A percentile compares a stretch with the other conserved stretches of the same genome.
Conservation (phyloP, 2,329 filamentous ascomycete species). For the Orbilia quercus region DNA sequence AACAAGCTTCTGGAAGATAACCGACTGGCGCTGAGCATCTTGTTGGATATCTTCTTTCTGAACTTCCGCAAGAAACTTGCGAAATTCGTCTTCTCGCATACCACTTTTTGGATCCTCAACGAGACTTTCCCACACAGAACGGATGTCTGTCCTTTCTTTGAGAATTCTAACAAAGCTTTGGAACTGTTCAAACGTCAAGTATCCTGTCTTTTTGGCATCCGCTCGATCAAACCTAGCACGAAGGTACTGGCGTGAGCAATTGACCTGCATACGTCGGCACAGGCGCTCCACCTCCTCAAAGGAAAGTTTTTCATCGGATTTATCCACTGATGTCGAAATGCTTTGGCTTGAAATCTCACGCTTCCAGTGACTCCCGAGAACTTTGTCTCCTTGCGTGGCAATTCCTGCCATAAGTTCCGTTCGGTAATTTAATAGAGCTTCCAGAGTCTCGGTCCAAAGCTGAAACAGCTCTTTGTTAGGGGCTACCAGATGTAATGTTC, state of each 20-base stretch:
- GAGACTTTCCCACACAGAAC: constrained; percentile 75
- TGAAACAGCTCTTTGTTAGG: constrained; percentile 77
- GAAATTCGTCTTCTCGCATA: constrained; percentile 78
- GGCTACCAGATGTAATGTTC: constrained; percentile 88
- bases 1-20: constrained; percentile 76
- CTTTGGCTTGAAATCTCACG: constrained; percentile 52
- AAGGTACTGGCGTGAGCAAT: constrained; percentile 80
- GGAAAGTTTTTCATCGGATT: constrained; percentile 76
- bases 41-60: constrained; percentile 81
- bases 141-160: constrained; percentile 85
- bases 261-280: constrained; percentile 90
- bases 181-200: constrained; percentile 83
- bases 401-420: constrained; percentile 91
- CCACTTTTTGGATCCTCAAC: constrained; percentile 71
- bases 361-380: constrained; percentile 82
- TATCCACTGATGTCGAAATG: constrained; percentile 22
- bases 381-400: constrained; percentile 84
- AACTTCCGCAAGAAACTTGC: constrained; percentile 76
- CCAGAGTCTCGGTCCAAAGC: constrained; percentile 84
- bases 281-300: constrained; percentile 82
- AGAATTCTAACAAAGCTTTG: constrained; percentile 83
- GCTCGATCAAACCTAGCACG: constrained; percentile 78
- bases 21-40: constrained; percentile 75
- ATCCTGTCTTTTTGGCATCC: constrained; percentile 73
- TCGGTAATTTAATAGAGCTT: constrained; percentile 84